These are phyloP conservation scores for Penicillium argentinense DNA, from an alignment of 495 filamentous ascomycete species.

Conservation along the genomic window DNA sequence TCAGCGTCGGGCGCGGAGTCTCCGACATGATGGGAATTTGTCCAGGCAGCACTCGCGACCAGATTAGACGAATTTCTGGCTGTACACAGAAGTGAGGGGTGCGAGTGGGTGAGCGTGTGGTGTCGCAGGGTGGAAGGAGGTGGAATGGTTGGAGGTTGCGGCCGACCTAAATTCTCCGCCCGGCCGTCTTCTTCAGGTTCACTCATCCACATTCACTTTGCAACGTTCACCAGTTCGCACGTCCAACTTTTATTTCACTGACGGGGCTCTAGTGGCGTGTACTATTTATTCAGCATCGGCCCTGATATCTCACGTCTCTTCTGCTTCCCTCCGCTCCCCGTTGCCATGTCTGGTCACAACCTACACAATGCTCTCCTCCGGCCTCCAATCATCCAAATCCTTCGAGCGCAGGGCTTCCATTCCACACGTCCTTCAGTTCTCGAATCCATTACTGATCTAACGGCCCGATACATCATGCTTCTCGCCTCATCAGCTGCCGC, in stretches of 20 bases:
- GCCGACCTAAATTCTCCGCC: slow-evolving; percentile 15
- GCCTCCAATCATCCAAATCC: slow-evolving; percentile 78
- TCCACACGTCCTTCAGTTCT: slow-evolving; percentile 70
- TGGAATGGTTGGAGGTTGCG: not conserved
- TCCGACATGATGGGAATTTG: slow-evolving; percentile 38
- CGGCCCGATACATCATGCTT: slow-evolving; percentile 68
- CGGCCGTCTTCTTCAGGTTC: too few species aligned
- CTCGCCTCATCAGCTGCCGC: slow-evolving; percentile 63
- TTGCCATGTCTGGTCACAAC: slow-evolving; percentile 42
- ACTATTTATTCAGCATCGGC: too few species aligned
- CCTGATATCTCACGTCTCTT: not conserved
- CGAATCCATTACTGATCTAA: slow-evolving; percentile 74
- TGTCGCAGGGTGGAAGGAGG: not conserved
- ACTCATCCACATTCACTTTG: not conserved
- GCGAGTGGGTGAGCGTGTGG: not conserved
- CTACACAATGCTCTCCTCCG: slow-evolving; percentile 77
- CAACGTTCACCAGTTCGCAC: not conserved
- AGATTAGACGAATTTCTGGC: too few species aligned
- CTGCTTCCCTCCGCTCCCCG: not conserved
- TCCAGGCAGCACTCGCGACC: not conserved
- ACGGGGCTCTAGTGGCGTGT: too few species aligned
- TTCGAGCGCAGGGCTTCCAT: slow-evolving; percentile 84
- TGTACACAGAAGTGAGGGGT: not conserved
- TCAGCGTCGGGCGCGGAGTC: slow-evolving; percentile 43
- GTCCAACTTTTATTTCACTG: not conserved